A percentile compares a stretch with the other conserved stretches of the same genome.
phyloP scores from a whole-genome alignment of 2,329 filamentous ascomycete genomes.

The Paracoccidioides lutzii region DNA sequence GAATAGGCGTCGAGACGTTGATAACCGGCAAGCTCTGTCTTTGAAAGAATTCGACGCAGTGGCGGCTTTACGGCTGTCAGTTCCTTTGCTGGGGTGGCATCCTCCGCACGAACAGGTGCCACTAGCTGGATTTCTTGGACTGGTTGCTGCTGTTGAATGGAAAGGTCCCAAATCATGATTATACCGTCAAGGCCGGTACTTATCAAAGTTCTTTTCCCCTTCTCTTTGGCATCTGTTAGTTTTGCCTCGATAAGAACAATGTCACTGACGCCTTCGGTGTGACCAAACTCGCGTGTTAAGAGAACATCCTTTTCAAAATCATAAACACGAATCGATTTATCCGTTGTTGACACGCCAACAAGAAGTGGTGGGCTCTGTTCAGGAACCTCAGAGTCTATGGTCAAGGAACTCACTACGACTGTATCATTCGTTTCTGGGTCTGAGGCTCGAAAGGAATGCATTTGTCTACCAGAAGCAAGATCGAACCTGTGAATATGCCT shows the following conservation, averaged over 20 bases:
- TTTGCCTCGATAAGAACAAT: conserved; percentile 52
- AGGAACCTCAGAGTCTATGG: conserved; percentile 42
- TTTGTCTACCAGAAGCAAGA: conserved; percentile 53
- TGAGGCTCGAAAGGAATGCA: conserved; percentile 65
- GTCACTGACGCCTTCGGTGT: conserved; percentile 86
- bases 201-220: conserved; percentile 41
- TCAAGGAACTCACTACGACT: conserved; percentile 69
- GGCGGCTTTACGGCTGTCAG: conserved; percentile 52
- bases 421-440: conserved; percentile 71
- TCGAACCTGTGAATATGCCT: conserved; percentile 47
- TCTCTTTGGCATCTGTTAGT: conserved; percentile 27
- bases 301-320: conserved; percentile 64
- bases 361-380: conserved; percentile 52
- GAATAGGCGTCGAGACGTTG: conserved; percentile 37
- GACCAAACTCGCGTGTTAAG: conserved; percentile 81
- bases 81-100: conserved; percentile 34
- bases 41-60: conserved; percentile 72
- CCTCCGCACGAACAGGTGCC: conserved; percentile 21
- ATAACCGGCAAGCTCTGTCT: conserved; percentile 74
- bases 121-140: conserved; percentile 17
- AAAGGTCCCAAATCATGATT: conserved; percentile 60
- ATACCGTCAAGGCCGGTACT: conserved; percentile 70
- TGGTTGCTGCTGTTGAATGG: conserved; percentile 21
- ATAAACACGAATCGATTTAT: conserved; percentile 90
- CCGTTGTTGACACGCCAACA: conserved; percentile 80